Evolutionary conservation across 371 early-diverging fungal species (phyloP).

Genomic region (Apophysomyces variabilis): DNA sequence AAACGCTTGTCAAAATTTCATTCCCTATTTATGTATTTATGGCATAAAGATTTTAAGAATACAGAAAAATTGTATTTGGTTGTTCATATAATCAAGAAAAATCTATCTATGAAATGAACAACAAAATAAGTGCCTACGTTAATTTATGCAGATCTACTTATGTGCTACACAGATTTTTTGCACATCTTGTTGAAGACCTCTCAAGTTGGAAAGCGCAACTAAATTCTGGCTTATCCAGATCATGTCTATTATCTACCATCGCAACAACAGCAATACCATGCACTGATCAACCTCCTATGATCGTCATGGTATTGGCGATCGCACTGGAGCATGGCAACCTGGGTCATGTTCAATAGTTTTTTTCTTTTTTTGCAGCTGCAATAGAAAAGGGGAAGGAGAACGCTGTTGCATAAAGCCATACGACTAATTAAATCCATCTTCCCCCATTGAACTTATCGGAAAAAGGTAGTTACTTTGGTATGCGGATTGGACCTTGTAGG

Average conservation of each 20-base stretch:
- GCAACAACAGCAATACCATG: not conserved
- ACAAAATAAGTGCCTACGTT: too few relatives aligned
- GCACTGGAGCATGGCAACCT: constrained; percentile 6
- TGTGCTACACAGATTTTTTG: not conserved
- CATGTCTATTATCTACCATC: too few relatives aligned
- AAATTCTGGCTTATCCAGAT: too few relatives aligned
- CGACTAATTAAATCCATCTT: not conserved
- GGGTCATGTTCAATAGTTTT: not conserved
- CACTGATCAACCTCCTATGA: constrained; percentile 7
- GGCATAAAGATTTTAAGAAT: not conserved
- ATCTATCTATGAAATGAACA: too few relatives aligned
- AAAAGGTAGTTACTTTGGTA: not conserved
- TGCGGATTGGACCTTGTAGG: not conserved
- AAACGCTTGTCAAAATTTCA: not conserved
- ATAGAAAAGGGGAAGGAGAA: not conserved
- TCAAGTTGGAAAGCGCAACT: not conserved
- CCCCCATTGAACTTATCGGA: not conserved
- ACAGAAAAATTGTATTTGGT: not conserved
- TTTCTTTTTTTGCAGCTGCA: not conserved
- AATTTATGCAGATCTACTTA: too few relatives aligned
- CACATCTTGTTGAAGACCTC: not conserved
- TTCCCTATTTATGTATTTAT: not conserved
- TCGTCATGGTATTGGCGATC: not conserved
- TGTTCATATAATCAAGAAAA: too few relatives aligned
- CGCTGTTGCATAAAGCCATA: constrained; percentile 2